Percentiles rank a stretch among this genome's conserved stretches.
These are phyloP conservation scores for Chalciporus pseudorubinellus DNA, from an alignment of 768 basidiomycete species.

Conservation along the genomic window DNA sequence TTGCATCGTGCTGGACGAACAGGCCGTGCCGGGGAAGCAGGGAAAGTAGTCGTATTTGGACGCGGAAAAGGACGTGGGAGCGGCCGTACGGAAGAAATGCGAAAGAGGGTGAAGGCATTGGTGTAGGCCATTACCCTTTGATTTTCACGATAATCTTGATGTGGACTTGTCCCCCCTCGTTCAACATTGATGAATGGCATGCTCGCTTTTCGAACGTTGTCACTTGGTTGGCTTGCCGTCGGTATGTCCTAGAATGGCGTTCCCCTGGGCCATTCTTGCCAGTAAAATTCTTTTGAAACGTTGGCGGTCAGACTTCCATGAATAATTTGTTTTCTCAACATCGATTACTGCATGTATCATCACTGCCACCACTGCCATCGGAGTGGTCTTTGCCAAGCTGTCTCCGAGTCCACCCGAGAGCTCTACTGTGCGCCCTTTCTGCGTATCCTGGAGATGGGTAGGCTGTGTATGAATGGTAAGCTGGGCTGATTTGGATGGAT, in stretches of 20 bases:
- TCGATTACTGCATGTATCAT: too few species aligned
- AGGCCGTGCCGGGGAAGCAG: constrained; percentile 67
- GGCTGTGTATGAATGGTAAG: too few species aligned
- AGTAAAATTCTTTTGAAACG: too few species aligned
- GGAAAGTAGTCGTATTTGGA: constrained; percentile 75
- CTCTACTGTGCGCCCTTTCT: neutral
- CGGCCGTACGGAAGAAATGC: constrained; percentile 47
- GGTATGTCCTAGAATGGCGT: neutral
- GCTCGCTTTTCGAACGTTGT: neutral
- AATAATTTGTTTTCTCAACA: too few species aligned
- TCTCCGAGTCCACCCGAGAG: neutral
- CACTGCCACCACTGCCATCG: too few species aligned
- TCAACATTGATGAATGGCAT: neutral
- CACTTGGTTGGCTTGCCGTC: neutral
- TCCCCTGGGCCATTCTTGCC: too few species aligned
- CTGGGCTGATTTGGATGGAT: too few species aligned
- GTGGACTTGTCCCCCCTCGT: too few species aligned
- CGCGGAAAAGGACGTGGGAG: constrained; percentile 66
- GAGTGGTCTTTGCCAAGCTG: too few species aligned
- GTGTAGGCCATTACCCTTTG: constrained; percentile 8
- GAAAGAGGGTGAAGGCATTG: constrained; percentile 45
- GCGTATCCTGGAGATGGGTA: too few species aligned
- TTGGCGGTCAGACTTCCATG: too few species aligned
- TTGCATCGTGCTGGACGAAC: constrained; percentile 87
- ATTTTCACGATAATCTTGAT: neutral